Base-by-base conservation (phyloP, 176 grass and related monocot species). In the Themeda triandra region DNA sequence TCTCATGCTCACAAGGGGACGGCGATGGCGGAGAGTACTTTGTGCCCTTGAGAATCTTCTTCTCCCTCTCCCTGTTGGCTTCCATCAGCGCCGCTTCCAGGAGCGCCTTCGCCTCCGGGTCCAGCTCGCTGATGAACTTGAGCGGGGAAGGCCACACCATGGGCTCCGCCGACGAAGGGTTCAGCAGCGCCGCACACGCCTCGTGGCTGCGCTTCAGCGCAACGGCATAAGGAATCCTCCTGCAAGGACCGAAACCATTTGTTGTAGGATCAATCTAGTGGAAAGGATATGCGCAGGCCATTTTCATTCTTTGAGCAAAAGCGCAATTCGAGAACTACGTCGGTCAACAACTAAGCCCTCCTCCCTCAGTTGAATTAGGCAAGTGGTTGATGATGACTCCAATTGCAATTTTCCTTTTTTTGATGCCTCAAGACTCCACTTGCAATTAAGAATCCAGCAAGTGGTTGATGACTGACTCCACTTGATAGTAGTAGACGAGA, bases 51-150 rank as follows among this genome's bases (percentile, higher is more conserved):
- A 99, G 69, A 48, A 99, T 94, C 73, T 77, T 96, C 54, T 88
- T 94, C 89, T 99, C 96, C 81, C 96, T 99, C 85, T 94, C 90
- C 86, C 71, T 91, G 70, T 99, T 99, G 36, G 90, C 93, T 54
- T 94, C 96, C 90, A 71, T 89, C 45, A 99, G 86, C 1, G 96
- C 93, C 13, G 86, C 90, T 71, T 99, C 93, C 54, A 99, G 81
- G 27, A 99, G 76, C 67, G 93, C 91, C 82, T 96, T 99, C 13
- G 93, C 93, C 39, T 99, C 93, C 13, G 86, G 83, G 14, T 99
- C 93, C 0, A 99, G 96, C 86, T 99, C 96, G 13, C 89, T 91
- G 83, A 99, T 99, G 91, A 99, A 99, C 87, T 99, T 99, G 0
- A 99, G 85, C 0, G 96, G 96, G 35, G 93, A 94, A 41, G 96